Evolutionary conservation across 1,139 yeast species (phyloP).

Genomic region (Geotrichum klebahnii): DNA sequence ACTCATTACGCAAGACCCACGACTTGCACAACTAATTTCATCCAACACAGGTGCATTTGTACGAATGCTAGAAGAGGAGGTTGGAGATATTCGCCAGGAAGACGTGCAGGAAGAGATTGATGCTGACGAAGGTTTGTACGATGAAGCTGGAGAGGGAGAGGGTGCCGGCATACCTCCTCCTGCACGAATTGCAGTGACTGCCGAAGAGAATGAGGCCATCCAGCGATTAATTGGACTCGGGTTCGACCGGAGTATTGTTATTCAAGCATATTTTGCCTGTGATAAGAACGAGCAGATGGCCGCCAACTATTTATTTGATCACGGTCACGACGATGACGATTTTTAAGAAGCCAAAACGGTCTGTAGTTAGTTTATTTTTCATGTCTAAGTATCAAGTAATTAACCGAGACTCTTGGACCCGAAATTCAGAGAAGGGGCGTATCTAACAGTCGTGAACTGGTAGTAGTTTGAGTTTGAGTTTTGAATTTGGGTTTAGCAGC

Average conservation of each 20-base stretch:
- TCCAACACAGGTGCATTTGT: conserved; percentile 84
- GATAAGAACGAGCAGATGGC: conserved; percentile 96
- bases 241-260: conserved; percentile 78
- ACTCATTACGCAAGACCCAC: conserved; percentile 79
- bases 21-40: conserved; percentile 69
- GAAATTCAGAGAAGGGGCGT: too few relatives aligned
- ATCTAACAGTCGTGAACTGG: too few relatives aligned
- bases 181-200: conserved; percentile 60
- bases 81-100: conserved; percentile 38
- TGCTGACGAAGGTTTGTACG: conserved; percentile 42
- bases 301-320: conserved; percentile 75
- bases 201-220: conserved; percentile 84
- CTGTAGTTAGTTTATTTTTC: too few relatives aligned
- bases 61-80: conserved; percentile 52
- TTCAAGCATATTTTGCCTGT: conserved; percentile 95
- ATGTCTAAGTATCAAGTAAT: not conserved
- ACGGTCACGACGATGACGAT: conserved; percentile 40
- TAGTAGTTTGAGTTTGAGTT: too few relatives aligned
- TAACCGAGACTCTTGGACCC: not conserved
- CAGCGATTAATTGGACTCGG: conserved; percentile 87
- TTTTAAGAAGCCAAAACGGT: not conserved
- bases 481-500: too few relatives aligned
- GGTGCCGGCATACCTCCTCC: conserved; percentile 41
- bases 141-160: conserved; percentile 40
- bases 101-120: conserved; percentile 30